Evolutionary conservation across 1,284 basidiomycete species (phyloP).

Genomic region (Naganishia cerealis): DNA sequence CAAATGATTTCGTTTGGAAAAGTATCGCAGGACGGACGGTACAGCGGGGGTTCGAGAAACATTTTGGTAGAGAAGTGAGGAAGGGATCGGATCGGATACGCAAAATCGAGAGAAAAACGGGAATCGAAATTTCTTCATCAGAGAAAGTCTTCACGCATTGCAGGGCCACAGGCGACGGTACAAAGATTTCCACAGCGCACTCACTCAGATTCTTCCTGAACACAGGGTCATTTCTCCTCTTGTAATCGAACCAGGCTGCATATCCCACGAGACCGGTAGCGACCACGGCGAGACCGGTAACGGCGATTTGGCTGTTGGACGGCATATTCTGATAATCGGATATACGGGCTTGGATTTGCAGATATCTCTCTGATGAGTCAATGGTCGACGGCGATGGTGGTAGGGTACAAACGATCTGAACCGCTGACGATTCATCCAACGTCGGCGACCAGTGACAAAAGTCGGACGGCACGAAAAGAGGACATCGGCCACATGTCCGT

Average conservation of each 20-base stretch:
- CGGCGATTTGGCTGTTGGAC: constrained; percentile 59
- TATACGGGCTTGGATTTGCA: too few relatives aligned
- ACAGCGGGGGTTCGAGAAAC: constrained; percentile 19
- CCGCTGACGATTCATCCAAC: too few relatives aligned
- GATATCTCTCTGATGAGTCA: too few relatives aligned
- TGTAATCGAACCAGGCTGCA: constrained; percentile 91
- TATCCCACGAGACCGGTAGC: constrained; percentile 70
- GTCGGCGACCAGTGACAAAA: too few relatives aligned
- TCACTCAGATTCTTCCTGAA: constrained; percentile 87
- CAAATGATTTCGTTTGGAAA: not conserved
- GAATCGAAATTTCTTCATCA: not conserved
- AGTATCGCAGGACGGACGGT: not conserved
- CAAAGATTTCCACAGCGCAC: constrained; percentile 48
- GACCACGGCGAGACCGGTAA: constrained; percentile 64
- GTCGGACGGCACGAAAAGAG: too few relatives aligned
- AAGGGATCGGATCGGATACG: not conserved
- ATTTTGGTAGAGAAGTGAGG: constrained; percentile 30
- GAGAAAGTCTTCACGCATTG: not conserved
- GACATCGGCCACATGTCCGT: too few relatives aligned
- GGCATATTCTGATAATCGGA: constrained; percentile 40
- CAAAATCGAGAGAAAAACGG: not conserved
- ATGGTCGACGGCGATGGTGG: too few relatives aligned
- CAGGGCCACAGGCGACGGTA: not conserved
- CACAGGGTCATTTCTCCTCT: constrained; percentile 77
- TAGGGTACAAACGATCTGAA: too few relatives aligned